These are phyloP conservation scores for Trichoderma koningiopsis DNA, from an alignment of 2,329 filamentous ascomycete species.

Conservation along the genomic window DNA sequence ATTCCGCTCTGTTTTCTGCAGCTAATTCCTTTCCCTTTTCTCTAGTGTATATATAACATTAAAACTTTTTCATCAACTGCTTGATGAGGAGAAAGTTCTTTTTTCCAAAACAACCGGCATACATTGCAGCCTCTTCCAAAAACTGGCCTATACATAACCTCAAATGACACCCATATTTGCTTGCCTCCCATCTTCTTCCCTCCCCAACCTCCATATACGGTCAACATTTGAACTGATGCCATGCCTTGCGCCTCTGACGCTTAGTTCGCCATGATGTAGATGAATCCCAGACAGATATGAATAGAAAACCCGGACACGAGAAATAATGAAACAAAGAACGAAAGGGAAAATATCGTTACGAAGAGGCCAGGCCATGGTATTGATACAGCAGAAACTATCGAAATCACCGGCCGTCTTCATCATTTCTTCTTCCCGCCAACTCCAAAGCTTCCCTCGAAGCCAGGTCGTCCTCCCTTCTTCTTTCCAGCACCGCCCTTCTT, in stretches of 20 bases:
- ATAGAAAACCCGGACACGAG: not conserved
- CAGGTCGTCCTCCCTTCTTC: constrained; percentile 59
- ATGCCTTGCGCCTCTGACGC: constrained; percentile 14
- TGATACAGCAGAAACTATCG: not conserved
- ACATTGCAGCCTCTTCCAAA: not conserved
- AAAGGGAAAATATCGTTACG: not conserved
- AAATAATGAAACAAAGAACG: constrained; percentile 1
- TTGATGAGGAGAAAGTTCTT: not conserved
- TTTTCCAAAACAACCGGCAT: not conserved
- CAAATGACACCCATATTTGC: constrained; percentile 1
- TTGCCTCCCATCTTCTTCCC: not conserved
- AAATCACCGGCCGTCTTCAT: constrained; percentile 33
- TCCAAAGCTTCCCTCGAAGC: constrained; percentile 70
- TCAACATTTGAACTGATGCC: constrained; percentile 21
- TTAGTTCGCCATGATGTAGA: constrained; percentile 9
- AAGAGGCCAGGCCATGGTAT: not conserved
- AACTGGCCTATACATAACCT: constrained; percentile 2
- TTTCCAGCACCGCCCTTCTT: constrained; percentile 47
- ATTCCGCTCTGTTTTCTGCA: not conserved
- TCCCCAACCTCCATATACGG: not conserved
- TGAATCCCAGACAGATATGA: constrained; percentile 12
- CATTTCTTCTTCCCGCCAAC: constrained; percentile 53
- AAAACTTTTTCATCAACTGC: constrained; percentile 3
- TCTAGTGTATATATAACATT: constrained; percentile 8
- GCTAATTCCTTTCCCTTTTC: not conserved